phyloP scores from a whole-genome alignment of 306 rosid genomes.

The Acacia confusa region DNA sequence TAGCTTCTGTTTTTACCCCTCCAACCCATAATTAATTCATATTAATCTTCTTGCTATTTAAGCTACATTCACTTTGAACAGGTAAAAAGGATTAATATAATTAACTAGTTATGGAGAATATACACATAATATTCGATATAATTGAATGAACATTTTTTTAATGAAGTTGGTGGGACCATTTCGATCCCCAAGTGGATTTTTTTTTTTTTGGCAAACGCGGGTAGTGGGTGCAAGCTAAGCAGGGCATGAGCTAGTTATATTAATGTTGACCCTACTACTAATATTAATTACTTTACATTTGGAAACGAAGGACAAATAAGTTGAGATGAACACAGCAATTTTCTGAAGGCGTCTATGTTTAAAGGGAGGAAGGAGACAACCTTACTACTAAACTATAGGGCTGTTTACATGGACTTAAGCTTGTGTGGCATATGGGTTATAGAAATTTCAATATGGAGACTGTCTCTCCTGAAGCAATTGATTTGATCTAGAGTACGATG shows the following conservation, averaged over 20 bases:
- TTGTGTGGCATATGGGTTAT: too few species aligned
- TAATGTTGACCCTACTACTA: slow-evolving; percentile 19
- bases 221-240: slow-evolving; percentile 22
- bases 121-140: not conserved
- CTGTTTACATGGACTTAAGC: too few species aligned
- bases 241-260: slow-evolving; percentile 13
- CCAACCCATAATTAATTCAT: not conserved
- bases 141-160: not conserved
- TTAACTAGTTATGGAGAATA: not conserved
- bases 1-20: slow-evolving; percentile 38
- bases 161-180: not conserved
- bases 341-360: too few species aligned
- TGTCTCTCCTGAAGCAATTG: too few species aligned
- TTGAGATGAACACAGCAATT: too few species aligned
- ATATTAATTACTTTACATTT: slow-evolving; percentile 6
- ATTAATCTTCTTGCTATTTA: not conserved
- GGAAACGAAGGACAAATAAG: too few species aligned
- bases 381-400: too few species aligned
- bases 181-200: slow-evolving; percentile 12
- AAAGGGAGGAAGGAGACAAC: too few species aligned
- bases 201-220: not conserved
- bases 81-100: not conserved
- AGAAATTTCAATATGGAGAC: too few species aligned
- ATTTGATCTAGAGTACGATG: too few species aligned
- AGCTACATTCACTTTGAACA: not conserved